A percentile compares a stretch with the other conserved stretches of the same genome.
Evolutionary conservation across 305 asterid genomes (phyloP).

Genomic region (Rubia balearica): DNA sequence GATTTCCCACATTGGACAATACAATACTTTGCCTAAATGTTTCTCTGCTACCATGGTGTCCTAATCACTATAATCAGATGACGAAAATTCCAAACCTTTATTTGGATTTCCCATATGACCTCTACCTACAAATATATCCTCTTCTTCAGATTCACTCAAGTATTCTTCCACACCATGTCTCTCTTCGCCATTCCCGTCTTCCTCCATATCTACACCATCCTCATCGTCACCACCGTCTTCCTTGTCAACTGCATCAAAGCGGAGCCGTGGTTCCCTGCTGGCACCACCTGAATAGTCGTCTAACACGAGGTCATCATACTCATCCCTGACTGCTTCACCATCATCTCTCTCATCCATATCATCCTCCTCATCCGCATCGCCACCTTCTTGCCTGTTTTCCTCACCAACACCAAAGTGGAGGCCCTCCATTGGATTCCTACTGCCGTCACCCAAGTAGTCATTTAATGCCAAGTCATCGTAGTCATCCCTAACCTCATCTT

Average conservation of each 20-base stretch:
- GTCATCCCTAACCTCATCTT: conserved; percentile 31
- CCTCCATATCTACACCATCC: conserved; percentile 17
- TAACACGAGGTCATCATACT: conserved; percentile 34
- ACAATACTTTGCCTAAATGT: not conserved
- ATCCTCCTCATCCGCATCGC: no score
- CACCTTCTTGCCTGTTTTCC: conserved; percentile 20
- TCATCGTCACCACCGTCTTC: conserved; percentile 19
- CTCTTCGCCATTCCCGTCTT: conserved; percentile 22
- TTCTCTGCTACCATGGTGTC: conserved; percentile 13
- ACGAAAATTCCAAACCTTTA: conserved; percentile 40
- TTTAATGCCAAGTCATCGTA: conserved; percentile 35
- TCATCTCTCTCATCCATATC: no score
- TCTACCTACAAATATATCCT: conserved; percentile 23
- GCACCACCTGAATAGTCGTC: conserved; percentile 16
- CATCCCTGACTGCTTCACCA: no score
- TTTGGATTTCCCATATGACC: conserved; percentile 29
- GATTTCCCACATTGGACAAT: not conserved
- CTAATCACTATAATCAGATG: conserved; percentile 55
- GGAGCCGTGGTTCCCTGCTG: conserved; percentile 12
- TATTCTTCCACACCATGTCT: conserved; percentile 26
- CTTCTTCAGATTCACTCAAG: conserved; percentile 36
- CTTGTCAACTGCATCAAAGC: conserved; percentile 17
- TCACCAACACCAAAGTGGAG: conserved; percentile 16
- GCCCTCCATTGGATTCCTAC: conserved; percentile 13
- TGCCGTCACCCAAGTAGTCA: conserved; percentile 20